Evolutionary conservation across 306 rosid species (phyloP), one percentile per base, ranked within the genome.

Genomic region (Acacia crassicarpa): DNA sequence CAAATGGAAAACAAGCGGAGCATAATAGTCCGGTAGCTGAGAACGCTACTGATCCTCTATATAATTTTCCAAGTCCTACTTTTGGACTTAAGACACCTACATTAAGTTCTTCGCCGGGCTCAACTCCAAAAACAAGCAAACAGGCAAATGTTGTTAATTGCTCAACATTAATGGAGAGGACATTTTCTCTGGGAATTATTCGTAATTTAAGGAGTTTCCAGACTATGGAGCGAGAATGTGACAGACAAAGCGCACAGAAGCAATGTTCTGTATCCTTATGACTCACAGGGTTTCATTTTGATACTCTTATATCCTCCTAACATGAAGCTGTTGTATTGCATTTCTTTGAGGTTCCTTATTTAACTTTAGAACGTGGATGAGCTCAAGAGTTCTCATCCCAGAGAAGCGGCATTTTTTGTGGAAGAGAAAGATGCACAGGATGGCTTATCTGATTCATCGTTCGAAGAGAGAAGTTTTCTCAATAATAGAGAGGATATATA

Each of bases 241-340:
- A 74, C 69, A 77, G 75, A 59, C 81, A 84, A 72, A 75, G 81
- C 78, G 83, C 80, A 69, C 84, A 82, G 62, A 75, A 51, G 76
- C 78, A 83, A 41, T 83, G 80, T 89, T 87, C 86, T 70, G 98
- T 93, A 95, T 92, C 97, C 98, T 85, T 86, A 49, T 85, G 79
- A 62, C 80, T 74, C 27, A 75, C 54, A 35, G 49, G 38, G 81
- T 85, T 45, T 78, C 70, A 67, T 56, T 82, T 71, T 72, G 72
- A 76, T 73, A 82, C 30, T 19, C 82, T 78, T 74, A 32, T 59
- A 80, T 66, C 63, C 71, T 79, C 65, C 16, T 54, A 74, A 81
- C 35, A 76, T 20, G 66, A 82, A 78, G 54, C 85, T 69, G 81
- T 56, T 33, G 32, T 85, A 76, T 78, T 25, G 48, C 83, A 54